Evolutionary conservation across 2,329 filamentous ascomycete species (phyloP), one percentile per base, ranked within the genome.

Genomic region (Exophiala sp.): DNA sequence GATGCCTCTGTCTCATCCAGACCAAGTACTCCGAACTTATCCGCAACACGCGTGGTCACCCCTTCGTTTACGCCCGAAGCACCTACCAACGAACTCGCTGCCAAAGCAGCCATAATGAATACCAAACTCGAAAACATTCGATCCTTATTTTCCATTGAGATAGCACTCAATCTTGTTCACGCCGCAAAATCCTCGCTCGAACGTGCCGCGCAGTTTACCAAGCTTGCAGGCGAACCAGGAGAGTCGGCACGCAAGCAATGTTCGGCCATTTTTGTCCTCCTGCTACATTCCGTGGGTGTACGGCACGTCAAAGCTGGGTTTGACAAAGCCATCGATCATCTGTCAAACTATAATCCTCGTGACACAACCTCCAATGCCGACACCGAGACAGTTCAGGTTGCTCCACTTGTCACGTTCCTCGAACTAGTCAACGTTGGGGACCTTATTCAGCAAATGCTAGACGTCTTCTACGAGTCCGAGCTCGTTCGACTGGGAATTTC

Each of bases 341-440:
- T 99, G 12, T 90, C 91, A 1, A 84, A 86, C 52, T 99, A 99
- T 73, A 92, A 95, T 65, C 91, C 94, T 38, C 85, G 91, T 12
- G 87, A 95, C 61, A 79, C 78, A 65, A 77, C 83, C 59, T 73
- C 78, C 38, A 89, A 87, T 87, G 61, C 82, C 82, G 64, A 78
- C 85, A 60, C 76, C 82, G 9, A 89, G 5, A 43, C 88, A 1
- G 91, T 96, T 6, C 90, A 91, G 50, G 62, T 64, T 9, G 62
- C 62, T 4, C 94, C 94, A 1, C 80, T 99, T 3, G 91, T 96
- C 42, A 96, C 89, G 0, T 99, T 99, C 65, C 84, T 99, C 57
- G 94, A 99, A 72, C 82, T 99, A 24, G 94, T 99, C 69, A 99
- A 99, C 67, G 92, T 99, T 1, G 94, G 94, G 54, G 94, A 99